These are phyloP conservation scores for Radiomyces spectabilis DNA, from an alignment of 192 early-diverging fungal species.

Conservation along the genomic window DNA sequence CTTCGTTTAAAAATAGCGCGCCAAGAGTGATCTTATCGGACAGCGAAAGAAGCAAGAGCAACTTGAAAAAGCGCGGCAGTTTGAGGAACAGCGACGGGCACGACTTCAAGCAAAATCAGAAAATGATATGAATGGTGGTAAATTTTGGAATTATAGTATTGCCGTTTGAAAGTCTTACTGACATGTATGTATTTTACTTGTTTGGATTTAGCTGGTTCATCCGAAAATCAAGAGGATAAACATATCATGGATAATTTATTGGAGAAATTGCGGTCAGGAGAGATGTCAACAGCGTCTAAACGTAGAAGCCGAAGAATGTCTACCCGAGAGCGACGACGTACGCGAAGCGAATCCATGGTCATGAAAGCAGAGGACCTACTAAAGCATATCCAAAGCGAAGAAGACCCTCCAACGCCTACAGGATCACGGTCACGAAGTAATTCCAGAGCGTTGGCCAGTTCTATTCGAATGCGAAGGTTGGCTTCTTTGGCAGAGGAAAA, in stretches of 20 bases:
- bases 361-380: constrained; percentile 34
- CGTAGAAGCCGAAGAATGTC: constrained; percentile 11
- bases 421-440: neutral
- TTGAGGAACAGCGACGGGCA: constrained; percentile 23
- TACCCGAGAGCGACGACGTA: constrained; percentile 17
- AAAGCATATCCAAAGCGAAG: constrained; percentile 33
- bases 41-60: constrained; percentile 31
- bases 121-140: constrained; percentile 8
- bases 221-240: constrained; percentile 52
- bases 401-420: constrained; percentile 16
- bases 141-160: neutral
- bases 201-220: constrained; percentile 10
- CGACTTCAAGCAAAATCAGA: constrained; percentile 5
- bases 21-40: constrained; percentile 36
- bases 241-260: constrained; percentile 74
- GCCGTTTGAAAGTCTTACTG: neutral
- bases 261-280: constrained; percentile 61
- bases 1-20: constrained; percentile 26
- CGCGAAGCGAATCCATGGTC: constrained; percentile 23
- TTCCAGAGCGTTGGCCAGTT: constrained; percentile 15
- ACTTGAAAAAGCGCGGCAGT: constrained; percentile 20
- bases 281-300: constrained; percentile 34
- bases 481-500: constrained; percentile 15
- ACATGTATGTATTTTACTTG: neutral
- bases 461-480: constrained; percentile 12